These are phyloP conservation scores for Sonneratia alba DNA, from an alignment of 345 rosid genomes.

Conservation along the genomic window DNA sequence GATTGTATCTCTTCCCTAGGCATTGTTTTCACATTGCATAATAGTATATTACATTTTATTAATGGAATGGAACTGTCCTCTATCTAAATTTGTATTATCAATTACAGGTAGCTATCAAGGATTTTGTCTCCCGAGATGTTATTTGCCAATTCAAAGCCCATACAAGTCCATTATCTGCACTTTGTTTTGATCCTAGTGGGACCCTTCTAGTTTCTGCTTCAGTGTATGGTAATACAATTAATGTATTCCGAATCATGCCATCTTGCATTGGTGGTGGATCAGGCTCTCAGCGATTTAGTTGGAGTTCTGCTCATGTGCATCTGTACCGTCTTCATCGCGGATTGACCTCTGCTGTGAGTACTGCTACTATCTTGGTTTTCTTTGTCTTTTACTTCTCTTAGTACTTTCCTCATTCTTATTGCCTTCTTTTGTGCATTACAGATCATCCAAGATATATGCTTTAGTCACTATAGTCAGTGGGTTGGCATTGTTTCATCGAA, in stretches of 20 bases:
- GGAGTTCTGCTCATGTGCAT: slow-evolving; percentile 87
- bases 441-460: slow-evolving; percentile 97
- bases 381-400: slow-evolving; percentile 1
- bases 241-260: slow-evolving; percentile 89
- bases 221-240: slow-evolving; percentile 79
- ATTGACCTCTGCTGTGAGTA: slow-evolving; percentile 87
- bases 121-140: slow-evolving; percentile 71
- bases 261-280: slow-evolving; percentile 41
- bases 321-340: slow-evolving; percentile 95
- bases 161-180: slow-evolving; percentile 88
- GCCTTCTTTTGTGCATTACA: slow-evolving; percentile 23
- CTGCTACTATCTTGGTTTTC: slow-evolving; percentile 10
- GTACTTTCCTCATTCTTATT: slow-evolving; percentile 11
- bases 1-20: background rate
- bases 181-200: slow-evolving; percentile 96
- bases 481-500: slow-evolving; percentile 81
- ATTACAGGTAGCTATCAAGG: slow-evolving; percentile 82
- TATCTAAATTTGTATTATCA: background rate
- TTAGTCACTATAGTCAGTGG: slow-evolving; percentile 89
- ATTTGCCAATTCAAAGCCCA: slow-evolving; percentile 90
- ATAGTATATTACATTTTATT: background rate
- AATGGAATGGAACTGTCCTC: background rate
- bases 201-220: slow-evolving; percentile 94
- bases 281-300: slow-evolving; percentile 42
- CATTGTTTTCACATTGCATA: background rate